Evolutionary conservation across 352 stramenopile genomes (phyloP).

Genomic region (Phytophthora citricola): DNA sequence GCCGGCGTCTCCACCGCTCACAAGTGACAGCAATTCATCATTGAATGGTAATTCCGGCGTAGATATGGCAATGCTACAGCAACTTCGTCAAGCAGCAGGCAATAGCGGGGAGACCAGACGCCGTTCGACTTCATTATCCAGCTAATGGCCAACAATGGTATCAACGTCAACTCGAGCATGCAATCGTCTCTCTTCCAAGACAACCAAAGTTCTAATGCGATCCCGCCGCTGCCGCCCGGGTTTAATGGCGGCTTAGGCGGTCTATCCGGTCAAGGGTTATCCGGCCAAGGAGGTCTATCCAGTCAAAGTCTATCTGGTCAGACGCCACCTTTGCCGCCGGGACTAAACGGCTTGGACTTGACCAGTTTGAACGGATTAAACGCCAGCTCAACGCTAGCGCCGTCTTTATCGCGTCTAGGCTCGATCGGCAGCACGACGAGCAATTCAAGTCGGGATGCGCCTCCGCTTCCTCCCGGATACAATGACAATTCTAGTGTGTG

Average conservation of each 20-base stretch:
- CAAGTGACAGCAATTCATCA: slow-evolving; percentile 20
- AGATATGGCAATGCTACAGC: slow-evolving; percentile 30
- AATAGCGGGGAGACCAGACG: slow-evolving; percentile 18
- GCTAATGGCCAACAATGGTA: slow-evolving; percentile 39
- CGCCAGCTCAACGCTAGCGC: slow-evolving; percentile 20
- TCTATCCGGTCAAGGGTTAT: slow-evolving; percentile 20
- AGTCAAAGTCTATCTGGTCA: slow-evolving; percentile 25
- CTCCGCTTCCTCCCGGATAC: slow-evolving; percentile 33
- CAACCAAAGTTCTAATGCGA: slow-evolving; percentile 23
- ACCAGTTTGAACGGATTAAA: slow-evolving; percentile 29
- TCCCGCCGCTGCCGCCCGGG: slow-evolving; percentile 16
- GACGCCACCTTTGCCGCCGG: slow-evolving; percentile 18
- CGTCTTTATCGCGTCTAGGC: slow-evolving; percentile 37
- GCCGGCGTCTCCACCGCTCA: slow-evolving; percentile 1
- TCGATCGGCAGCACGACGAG: slow-evolving; percentile 38
- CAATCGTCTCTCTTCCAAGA: slow-evolving; percentile 23
- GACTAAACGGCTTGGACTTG: slow-evolving; percentile 33
- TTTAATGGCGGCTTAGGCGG: slow-evolving; percentile 28
- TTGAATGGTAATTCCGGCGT: slow-evolving; percentile 26
- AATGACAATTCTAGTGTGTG: slow-evolving; percentile 33
- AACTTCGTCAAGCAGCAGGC: slow-evolving; percentile 29
- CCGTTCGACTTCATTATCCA: slow-evolving; percentile 40
- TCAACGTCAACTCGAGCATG: slow-evolving; percentile 24
- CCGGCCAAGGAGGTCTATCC: slow-evolving; percentile 17
- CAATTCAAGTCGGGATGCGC: slow-evolving; percentile 28